These are phyloP conservation scores for Tetratostichococcus sp. DNA, from an alignment of 139 green algal genomes.

Conservation along the genomic window DNA sequence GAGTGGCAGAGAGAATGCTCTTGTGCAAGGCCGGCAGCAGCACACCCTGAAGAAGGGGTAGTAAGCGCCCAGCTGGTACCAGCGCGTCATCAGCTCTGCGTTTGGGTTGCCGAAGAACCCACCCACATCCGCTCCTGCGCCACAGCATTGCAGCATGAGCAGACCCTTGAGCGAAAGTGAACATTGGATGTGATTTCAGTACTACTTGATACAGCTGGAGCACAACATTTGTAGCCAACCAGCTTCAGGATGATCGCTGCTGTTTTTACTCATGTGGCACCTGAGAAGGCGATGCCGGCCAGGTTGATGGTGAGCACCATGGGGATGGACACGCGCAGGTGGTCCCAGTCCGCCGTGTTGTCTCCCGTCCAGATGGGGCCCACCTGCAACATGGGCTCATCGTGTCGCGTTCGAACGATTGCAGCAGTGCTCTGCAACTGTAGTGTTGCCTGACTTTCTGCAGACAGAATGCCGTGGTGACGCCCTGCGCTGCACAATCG, in stretches of 20 bases:
- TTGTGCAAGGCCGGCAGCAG: background rate
- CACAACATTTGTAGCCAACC: no score
- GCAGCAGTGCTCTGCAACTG: no score
- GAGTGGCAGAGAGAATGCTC: no score
- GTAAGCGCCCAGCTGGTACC: constrained; percentile 91
- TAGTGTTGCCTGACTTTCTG: no score
- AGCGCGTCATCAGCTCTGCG: constrained; percentile 88
- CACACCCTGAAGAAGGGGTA: constrained; percentile 93
- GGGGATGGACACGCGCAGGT: constrained; percentile 72
- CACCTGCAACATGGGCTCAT: constrained; percentile 33
- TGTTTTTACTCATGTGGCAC: no score
- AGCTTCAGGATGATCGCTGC: no score
- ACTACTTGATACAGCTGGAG: no score
- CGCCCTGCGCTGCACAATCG: no score
- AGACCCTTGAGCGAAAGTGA: no score
- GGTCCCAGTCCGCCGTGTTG: constrained; percentile 84
- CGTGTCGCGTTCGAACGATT: no score
- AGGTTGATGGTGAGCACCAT: constrained; percentile 91
- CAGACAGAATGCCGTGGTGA: no score
- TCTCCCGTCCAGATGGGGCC: constrained; percentile 99
- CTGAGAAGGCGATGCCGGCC: constrained; percentile 83
- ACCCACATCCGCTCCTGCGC: constrained; percentile 86
- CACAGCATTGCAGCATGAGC: background rate
- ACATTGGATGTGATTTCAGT: no score
- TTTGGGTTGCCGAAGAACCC: constrained; percentile 99